phyloP scores from a whole-genome alignment of 768 basidiomycete species.

The Podaxis sp. region DNA sequence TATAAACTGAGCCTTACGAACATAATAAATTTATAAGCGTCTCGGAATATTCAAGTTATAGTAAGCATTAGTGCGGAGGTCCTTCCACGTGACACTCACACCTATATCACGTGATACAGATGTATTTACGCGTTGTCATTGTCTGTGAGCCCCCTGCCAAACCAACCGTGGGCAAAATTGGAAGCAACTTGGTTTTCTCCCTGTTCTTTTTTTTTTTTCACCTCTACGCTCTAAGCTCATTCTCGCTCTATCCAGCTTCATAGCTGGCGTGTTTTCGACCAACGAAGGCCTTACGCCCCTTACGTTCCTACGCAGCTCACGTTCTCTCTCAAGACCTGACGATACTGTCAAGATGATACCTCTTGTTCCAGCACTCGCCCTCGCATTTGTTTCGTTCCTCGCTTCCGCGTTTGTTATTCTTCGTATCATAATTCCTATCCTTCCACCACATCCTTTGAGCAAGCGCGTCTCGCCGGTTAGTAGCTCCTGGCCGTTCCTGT shows the following conservation, averaged over 20 bases:
- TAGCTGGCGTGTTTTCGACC: slow-evolving; percentile 33
- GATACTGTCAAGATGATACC: slow-evolving; percentile 54
- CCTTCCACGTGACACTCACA: background rate
- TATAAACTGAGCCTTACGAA: too few species aligned
- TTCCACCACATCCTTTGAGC: slow-evolving; percentile 73
- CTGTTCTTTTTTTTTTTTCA: slow-evolving; percentile 11
- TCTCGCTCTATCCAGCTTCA: slow-evolving; percentile 25
- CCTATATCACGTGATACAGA: slow-evolving; percentile 22
- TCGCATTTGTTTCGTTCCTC: slow-evolving; percentile 71
- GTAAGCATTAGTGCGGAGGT: too few species aligned
- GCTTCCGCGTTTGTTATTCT: slow-evolving; percentile 75
- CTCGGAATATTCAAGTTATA: too few species aligned
- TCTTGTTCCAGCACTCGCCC: slow-evolving; percentile 62
- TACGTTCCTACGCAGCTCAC: slow-evolving; percentile 43
- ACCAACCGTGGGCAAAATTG: slow-evolving; percentile 39
- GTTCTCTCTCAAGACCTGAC: slow-evolving; percentile 42
- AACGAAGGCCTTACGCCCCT: slow-evolving; percentile 44
- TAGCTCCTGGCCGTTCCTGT: slow-evolving; percentile 17
- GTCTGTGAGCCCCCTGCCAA: slow-evolving; percentile 19
- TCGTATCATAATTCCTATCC: slow-evolving; percentile 71
- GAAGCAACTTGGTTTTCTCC: slow-evolving; percentile 24
- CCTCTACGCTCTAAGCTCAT: slow-evolving; percentile 14
- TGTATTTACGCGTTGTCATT: background rate
- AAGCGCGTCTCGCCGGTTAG: slow-evolving; percentile 72
- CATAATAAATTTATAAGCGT: too few species aligned